Base-by-base conservation (phyloP, 2,329 filamentous ascomycete species). In the Aspergillus neotritici region DNA sequence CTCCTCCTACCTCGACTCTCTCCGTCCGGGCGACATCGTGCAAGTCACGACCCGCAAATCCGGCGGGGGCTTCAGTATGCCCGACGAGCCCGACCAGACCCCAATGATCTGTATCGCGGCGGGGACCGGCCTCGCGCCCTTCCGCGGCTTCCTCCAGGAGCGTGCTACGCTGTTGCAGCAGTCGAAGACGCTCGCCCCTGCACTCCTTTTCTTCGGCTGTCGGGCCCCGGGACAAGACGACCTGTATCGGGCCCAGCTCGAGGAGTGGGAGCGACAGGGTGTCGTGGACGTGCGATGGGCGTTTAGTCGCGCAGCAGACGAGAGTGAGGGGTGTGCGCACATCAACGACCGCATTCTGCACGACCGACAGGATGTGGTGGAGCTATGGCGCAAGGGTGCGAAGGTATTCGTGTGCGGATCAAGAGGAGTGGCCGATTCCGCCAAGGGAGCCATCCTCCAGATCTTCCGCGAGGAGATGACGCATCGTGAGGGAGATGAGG, bases 111-210 rank as follows among this genome's bases (percentile, higher is more conserved):
- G 67, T 61, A 51, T 61, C n/a, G 63, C 60, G 25, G 62, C 64
- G 0, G 65, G 65, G 3, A 73, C 75, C 0, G 80, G 80, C 0
- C 61, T 83, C 1, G 79, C 80, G 0, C 80, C 80, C 0, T 82
- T 83, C 70, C 72, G 77, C 0, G 79, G 74, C 0, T 83, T 84
- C 54, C 54, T 81, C 5, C 76, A 82, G 58, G 79, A 84, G 49
- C 77, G 81, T 1, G 21, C 31, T 8, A 13, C 25, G 1, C 21
- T 11, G 11, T 6, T 29, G 13, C 6, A 16, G 78, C 76, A 0
- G 68, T 52, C 36, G 40, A 45, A 8, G 53, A 57, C 35, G 5
- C 57, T 63, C 2, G 64, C 60, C 9, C 54, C 55, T 30, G 62
- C 61, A 0, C 40, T 67, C 7, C 47, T 67, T 4, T 64, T 65